Base-by-base conservation (phyloP, 768 basidiomycete genomes). In the Calocybe cyanea region DNA sequence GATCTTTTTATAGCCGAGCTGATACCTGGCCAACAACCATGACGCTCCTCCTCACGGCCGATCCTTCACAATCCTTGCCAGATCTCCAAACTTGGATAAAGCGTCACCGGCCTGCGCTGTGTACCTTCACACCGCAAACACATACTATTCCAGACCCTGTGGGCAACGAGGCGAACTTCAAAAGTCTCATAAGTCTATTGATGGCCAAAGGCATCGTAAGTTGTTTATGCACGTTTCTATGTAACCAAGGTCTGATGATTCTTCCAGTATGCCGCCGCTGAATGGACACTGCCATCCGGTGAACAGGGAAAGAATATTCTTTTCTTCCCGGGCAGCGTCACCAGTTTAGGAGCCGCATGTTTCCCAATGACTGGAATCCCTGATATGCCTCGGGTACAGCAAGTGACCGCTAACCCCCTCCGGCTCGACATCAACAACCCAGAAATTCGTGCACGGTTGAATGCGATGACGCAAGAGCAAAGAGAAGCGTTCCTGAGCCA, bases 1-100 rank as follows among this genome's bases (percentile, higher is more conserved):
- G 9, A 17, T 49, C 41, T 17, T 1, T 40, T 1, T 23, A 8
- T 54, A 86, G 84, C 43, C 76, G 62, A 36, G 50, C 70, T 6
- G 68, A 76, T 2, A 73, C 68, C 0, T 85, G 82, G 83, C 83
- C 84, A 1, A 44, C 51, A 7, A 53, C 55, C 2, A 51, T 85
- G 51, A 53, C 59, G 1, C 59, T 83, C 6, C 62, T 60, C 13
- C 63, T 73, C 6, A 66, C 72, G 18, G 62, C 63, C 33, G 70
- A 75, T 33, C 69, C 64, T 3, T 58, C 69, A 0, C 69, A 76
- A 9, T 52, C 78, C 0, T 25, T 54, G 3, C 3, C 35, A 1
- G 72, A 76, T 7, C 58, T 85, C 9, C 65, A 65, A 32, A 39
- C 49, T 2, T 85, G 83, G 83, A 59, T 80, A 25, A 69, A 60